phyloP scores from a whole-genome alignment of 2,329 filamentous ascomycete species.

The Aaosphaeria arxii region DNA sequence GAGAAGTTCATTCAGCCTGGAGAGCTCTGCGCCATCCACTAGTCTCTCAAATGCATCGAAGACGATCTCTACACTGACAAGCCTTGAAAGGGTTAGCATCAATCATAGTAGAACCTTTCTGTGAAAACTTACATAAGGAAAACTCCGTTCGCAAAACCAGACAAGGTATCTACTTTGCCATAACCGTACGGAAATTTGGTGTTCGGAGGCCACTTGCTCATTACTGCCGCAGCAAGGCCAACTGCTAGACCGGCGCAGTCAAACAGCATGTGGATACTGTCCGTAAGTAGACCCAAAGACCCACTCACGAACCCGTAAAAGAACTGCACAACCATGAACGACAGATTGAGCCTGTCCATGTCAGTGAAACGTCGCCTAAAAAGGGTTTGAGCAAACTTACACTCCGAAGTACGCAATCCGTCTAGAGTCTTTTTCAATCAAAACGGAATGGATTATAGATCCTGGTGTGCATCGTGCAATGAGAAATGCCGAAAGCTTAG shows the following conservation, averaged over 20 bases:
- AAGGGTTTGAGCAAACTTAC: constrained; percentile 48
- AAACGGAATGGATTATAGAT: constrained; percentile 79
- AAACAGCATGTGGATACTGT: constrained; percentile 99
- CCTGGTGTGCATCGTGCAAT: constrained; percentile 67
- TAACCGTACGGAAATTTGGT: constrained; percentile 90
- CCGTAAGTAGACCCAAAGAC: constrained; percentile 89
- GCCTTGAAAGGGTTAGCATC: constrained; percentile 45
- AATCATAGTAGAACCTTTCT: not conserved
- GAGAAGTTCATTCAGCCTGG: constrained; percentile 80
- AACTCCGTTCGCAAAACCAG: constrained; percentile 93
- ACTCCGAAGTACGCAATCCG: constrained; percentile 97
- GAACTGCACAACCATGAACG: constrained; percentile 91
- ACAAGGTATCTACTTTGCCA: constrained; percentile 93
- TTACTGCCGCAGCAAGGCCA: constrained; percentile 85
- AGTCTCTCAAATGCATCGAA: constrained; percentile 91
- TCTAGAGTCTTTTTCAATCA: constrained; percentile 87
- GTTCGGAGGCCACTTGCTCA: constrained; percentile 95
- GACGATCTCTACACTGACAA: constrained; percentile 94
- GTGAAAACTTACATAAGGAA: constrained; percentile 70
- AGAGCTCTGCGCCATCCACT: constrained; percentile 77
- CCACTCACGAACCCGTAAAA: constrained; percentile 93
- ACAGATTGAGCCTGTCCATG: constrained; percentile 73
- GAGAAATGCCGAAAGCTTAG: constrained; percentile 68
- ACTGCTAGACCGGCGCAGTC: constrained; percentile 92
- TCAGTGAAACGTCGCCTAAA: not conserved